Evolutionary conservation across 805 yeast species (phyloP), one percentile per base, ranked within the genome.

Genomic region (Ogataea paraovalis): DNA sequence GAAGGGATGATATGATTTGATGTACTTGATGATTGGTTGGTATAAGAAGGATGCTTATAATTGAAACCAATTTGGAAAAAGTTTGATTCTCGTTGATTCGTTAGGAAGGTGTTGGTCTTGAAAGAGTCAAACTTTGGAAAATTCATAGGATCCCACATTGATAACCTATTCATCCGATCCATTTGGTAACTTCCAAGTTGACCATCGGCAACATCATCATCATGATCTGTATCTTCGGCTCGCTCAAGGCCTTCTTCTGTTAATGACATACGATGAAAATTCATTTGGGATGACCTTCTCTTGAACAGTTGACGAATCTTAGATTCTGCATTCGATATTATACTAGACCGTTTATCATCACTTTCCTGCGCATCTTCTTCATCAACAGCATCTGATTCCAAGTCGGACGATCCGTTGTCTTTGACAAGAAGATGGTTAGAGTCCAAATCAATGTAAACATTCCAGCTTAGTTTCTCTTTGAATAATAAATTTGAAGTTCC

Each of bases 401-500:
- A 10, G 9, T 49, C 45, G 33, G 37, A 28, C 40, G 37, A 36
- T 16, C 38, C 34, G 23, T 25, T 61, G 45, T n/a, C 65, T 58
- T 18, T 32, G 30, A 72, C 46, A 27, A 59, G 54, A 36, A 80
- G 56, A 45, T 69, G 73, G 41, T 75, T 76, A 0, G 71, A 43
- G 56, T 83, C 90, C 51, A 85, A 56, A 60, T 85, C 83, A 47
- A 80, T 77, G 50, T 79, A 72, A 28, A 80, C 61, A 60, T 85
- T 87, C 85, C 86, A 84, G 20, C 49, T 49, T 6, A 60, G 70
- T 47, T 75, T 75, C 28, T 76, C 72, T 56, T 79, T 80, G 58
- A 85, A 78, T 37, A 82, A 75, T 14, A 84, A 77, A 58, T 85
- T 85, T 37, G 84, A 79, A 3, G 89, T 83, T 3, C 92, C 92